These are phyloP conservation scores for Pichia sp. DNA, from an alignment of 1,139 yeast genomes.

Conservation along the genomic window DNA sequence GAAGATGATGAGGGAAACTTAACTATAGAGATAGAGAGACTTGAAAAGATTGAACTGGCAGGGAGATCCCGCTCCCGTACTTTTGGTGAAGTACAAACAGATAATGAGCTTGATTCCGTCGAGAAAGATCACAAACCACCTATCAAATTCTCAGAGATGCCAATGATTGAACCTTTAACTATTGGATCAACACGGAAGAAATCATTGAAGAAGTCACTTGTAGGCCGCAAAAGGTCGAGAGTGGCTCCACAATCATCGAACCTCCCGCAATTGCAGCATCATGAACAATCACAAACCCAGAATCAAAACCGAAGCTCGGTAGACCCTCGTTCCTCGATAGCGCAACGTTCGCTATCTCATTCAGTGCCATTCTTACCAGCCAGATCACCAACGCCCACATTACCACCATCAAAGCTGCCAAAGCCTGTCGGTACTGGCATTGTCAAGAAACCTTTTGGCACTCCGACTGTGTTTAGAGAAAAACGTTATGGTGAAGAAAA, in stretches of 20 bases:
- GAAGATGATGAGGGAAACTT: conserved; percentile 19
- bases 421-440: neutral
- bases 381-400: neutral
- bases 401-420: neutral
- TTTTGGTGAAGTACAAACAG: too few relatives aligned
- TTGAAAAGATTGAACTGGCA: conserved; percentile 25
- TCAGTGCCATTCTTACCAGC: too few relatives aligned
- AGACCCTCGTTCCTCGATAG: too few relatives aligned
- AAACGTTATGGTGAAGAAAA: neutral
- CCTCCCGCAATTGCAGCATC: too few relatives aligned
- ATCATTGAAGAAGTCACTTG: conserved; percentile 13
- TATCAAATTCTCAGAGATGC: conserved; percentile 37
- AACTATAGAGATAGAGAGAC: conserved; percentile 19
- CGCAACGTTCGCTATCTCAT: too few relatives aligned
- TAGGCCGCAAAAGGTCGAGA: neutral
- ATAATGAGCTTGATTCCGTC: conserved; percentile 12
- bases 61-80: too few relatives aligned
- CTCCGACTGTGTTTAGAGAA: conserved; percentile 5
- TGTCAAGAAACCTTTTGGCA: neutral
- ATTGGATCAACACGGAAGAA: conserved; percentile 26
- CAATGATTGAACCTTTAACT: conserved; percentile 37
- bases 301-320: too few relatives aligned
- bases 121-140: conserved; percentile 20
- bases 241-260: too few relatives aligned
- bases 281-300: too few relatives aligned